phyloP scores from a whole-genome alignment of 306 rosid species.

The Adenanthera pavonina region DNA sequence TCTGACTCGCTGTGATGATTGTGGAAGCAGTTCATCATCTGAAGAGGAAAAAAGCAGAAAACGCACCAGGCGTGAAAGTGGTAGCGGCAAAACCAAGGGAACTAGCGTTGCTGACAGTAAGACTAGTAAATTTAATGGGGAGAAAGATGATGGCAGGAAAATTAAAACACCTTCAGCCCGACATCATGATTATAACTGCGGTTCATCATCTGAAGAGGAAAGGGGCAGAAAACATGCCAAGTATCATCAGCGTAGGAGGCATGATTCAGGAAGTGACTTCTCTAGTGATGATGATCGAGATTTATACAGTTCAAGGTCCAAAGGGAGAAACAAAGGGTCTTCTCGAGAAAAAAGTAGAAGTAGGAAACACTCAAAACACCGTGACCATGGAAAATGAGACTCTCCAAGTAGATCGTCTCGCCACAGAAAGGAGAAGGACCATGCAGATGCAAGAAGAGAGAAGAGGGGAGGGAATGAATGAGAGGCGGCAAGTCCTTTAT shows the following conservation, averaged over 20 bases:
- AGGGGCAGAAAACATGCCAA: slow-evolving; percentile 66
- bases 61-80: slow-evolving; percentile 45
- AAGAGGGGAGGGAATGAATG: slow-evolving; percentile 59
- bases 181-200: slow-evolving; percentile 49
- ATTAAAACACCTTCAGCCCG: slow-evolving; percentile 41
- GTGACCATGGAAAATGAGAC: slow-evolving; percentile 57
- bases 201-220: slow-evolving; percentile 66
- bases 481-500: slow-evolving; percentile 24
- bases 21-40: slow-evolving; percentile 53
- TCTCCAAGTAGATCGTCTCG: slow-evolving; percentile 60
- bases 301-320: slow-evolving; percentile 60
- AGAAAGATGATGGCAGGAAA: slow-evolving; percentile 51
- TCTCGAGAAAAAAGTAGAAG: slow-evolving; percentile 69
- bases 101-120: slow-evolving; percentile 42
- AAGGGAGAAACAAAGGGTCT: slow-evolving; percentile 60
- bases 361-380: slow-evolving; percentile 70
- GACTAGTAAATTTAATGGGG: slow-evolving; percentile 37
- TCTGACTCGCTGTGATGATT: slow-evolving; percentile 40
- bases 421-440: slow-evolving; percentile 51
- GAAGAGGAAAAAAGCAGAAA: slow-evolving; percentile 76
- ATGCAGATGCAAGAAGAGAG: slow-evolving; percentile 56
- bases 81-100: slow-evolving; percentile 41
- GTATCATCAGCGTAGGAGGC: slow-evolving; percentile 57
- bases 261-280: slow-evolving; percentile 60
- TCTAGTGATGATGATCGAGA: slow-evolving; percentile 60